Evolutionary conservation across 495 filamentous ascomycete genomes (phyloP).

Genomic region (Aspergillus indologenus): DNA sequence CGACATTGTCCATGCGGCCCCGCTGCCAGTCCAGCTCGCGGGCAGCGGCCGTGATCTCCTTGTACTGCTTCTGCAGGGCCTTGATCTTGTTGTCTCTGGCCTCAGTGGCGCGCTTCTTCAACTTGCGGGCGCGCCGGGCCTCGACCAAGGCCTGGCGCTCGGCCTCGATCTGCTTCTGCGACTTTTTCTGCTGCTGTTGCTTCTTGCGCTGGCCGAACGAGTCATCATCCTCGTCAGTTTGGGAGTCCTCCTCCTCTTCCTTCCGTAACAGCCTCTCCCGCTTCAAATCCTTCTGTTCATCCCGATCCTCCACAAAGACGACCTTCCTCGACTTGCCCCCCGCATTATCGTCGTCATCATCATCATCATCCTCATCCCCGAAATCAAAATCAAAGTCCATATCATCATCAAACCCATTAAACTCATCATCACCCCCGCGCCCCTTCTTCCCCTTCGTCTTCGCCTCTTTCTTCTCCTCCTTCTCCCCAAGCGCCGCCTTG

Average conservation of each 20-base stretch:
- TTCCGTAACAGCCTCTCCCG: conserved; percentile 10
- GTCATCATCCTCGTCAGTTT: conserved; percentile 34
- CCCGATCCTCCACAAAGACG: conserved; percentile 54
- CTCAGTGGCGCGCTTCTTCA: conserved; percentile 49
- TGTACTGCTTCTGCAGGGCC: conserved; percentile 64
- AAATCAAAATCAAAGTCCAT: conserved; percentile 31
- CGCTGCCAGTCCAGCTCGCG: conserved; percentile 72
- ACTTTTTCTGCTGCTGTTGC: conserved; percentile 35
- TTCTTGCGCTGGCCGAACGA: conserved; percentile 19
- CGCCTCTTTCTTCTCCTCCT: conserved; percentile 28
- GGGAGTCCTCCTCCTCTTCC: conserved; percentile 22
- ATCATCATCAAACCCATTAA: conserved; percentile 30
- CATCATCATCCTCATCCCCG: conserved; percentile 12
- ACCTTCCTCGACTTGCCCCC: conserved; percentile 41
- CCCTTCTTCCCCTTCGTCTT: conserved; percentile 24
- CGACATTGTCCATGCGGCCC: conserved; percentile 75
- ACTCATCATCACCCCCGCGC: conserved; percentile 28
- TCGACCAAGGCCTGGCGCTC: conserved; percentile 42
- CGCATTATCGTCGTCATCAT: not conserved
- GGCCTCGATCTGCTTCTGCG: conserved; percentile 38
- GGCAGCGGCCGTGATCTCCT: conserved; percentile 69
- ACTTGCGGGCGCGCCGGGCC: conserved; percentile 42
- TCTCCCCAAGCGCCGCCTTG: conserved; percentile 27
- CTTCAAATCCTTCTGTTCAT: conserved; percentile 46
- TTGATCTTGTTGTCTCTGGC: conserved; percentile 54